Evolutionary conservation across 2,329 filamentous ascomycete species (phyloP).

Genomic region (Plenodomus biglobosus): DNA sequence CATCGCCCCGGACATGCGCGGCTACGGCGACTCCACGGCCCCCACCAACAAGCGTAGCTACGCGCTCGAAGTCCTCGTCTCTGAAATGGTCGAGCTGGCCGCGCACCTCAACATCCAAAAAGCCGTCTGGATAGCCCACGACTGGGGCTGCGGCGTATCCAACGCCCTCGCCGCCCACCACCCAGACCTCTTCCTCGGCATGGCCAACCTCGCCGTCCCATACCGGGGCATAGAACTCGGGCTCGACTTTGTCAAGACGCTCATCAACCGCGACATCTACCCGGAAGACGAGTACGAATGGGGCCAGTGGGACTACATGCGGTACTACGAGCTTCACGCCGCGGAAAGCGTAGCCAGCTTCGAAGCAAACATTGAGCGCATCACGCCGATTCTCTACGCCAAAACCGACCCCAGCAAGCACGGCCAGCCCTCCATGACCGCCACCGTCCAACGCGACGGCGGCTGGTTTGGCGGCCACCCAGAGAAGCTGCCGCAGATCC

Average conservation of each 20-base stretch:
- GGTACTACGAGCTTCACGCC: slow-evolving; percentile 33
- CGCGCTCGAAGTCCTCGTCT: slow-evolving; percentile 30
- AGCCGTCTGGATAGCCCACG: slow-evolving; percentile 54
- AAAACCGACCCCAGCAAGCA: slow-evolving; percentile 23
- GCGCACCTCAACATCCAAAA: slow-evolving; percentile 41
- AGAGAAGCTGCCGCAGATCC: slow-evolving; percentile 34
- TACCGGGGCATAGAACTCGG: slow-evolving; percentile 49
- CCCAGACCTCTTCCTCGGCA: slow-evolving; percentile 37
- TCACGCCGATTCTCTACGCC: slow-evolving; percentile 27
- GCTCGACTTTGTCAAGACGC: slow-evolving; percentile 38
- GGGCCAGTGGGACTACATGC: slow-evolving; percentile 43
- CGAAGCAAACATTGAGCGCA: slow-evolving; percentile 22
- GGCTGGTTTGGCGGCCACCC: slow-evolving; percentile 38
- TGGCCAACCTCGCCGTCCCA: slow-evolving; percentile 42
- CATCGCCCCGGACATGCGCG: slow-evolving; percentile 36
- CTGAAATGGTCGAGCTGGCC: slow-evolving; percentile 44
- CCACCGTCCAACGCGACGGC: slow-evolving; percentile 20
- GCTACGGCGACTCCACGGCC: slow-evolving; percentile 41
- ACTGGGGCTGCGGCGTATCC: slow-evolving; percentile 46
- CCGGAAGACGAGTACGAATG: slow-evolving; percentile 47
- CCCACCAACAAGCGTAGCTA: slow-evolving; percentile 34
- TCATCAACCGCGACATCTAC: slow-evolving; percentile 50
- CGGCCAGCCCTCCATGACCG: slow-evolving; percentile 30
- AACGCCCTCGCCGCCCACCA: slow-evolving; percentile 35
- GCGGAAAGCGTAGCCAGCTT: slow-evolving; percentile 21